These are phyloP conservation scores for Hirsutella minnesotensis DNA, from an alignment of 2,329 filamentous ascomycete genomes.

Conservation along the genomic window DNA sequence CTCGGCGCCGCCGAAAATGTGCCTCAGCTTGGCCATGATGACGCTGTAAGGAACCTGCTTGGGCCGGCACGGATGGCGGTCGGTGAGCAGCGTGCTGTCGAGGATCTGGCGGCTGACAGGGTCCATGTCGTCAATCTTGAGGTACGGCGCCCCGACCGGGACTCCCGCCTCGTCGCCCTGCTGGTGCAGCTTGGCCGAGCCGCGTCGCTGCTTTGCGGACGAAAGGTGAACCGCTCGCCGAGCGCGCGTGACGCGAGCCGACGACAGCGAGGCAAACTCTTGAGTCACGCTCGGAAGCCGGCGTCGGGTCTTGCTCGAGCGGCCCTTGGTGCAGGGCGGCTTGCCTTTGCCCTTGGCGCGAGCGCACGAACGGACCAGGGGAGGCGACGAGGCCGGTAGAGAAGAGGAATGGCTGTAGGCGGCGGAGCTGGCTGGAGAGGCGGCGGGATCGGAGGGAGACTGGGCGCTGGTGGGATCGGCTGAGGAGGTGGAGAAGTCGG, in stretches of 20 bases:
- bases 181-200: too few species aligned
- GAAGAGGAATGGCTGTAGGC: neutral
- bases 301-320: neutral
- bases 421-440: neutral
- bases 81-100: neutral
- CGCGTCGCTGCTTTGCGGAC: neutral
- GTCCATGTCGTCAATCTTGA: slow-evolving; percentile 3
- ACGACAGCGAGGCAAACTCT: neutral
- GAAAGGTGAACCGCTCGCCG: neutral
- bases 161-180: too few species aligned
- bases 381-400: too few species aligned
- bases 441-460: neutral
- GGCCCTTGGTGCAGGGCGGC: neutral
- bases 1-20: slow-evolving; percentile 1
- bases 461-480: neutral
- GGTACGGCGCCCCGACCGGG: neutral
- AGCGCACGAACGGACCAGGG: too few species aligned
- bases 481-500: neutral
- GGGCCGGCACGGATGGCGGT: neutral
- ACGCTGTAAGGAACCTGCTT: slow-evolving; percentile 1
- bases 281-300: neutral
- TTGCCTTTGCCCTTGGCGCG: neutral
- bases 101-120: neutral
- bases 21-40: neutral
- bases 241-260: neutral